Evolutionary conservation across 345 rosid genomes (phyloP).

Genomic region (Leavenworthia alabamica): DNA sequence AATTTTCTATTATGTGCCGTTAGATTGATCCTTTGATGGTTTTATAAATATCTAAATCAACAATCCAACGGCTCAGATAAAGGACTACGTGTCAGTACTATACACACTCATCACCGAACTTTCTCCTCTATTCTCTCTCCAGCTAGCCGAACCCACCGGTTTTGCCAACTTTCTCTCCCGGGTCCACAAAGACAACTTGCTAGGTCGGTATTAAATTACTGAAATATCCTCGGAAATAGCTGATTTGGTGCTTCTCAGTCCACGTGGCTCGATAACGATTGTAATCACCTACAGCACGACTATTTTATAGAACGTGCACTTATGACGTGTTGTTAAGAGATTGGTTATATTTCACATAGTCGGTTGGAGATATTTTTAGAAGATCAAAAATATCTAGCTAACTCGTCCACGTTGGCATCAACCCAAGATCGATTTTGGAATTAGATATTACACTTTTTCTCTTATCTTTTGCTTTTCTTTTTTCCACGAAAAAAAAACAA

Average conservation of each 20-base stretch:
- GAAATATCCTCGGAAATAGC: background rate
- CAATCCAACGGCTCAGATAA: conserved; percentile 12
- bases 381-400: conserved; percentile 69
- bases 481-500: background rate
- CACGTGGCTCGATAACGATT: background rate
- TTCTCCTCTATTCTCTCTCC: conserved; percentile 25
- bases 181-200: conserved; percentile 26
- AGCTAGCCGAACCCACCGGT: conserved; percentile 28
- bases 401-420: conserved; percentile 69
- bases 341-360: background rate
- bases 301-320: background rate
- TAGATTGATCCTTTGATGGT: conserved; percentile 38
- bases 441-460: conserved; percentile 51
- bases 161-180: conserved; percentile 8
- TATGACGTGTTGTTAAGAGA: background rate
- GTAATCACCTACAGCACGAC: background rate
- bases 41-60: conserved; percentile 24
- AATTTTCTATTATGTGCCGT: no score
- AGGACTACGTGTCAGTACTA: background rate
- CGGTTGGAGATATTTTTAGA: no score
- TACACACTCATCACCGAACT: conserved; percentile 26
- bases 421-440: conserved; percentile 48
- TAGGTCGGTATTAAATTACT: background rate
- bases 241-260: conserved; percentile 6
- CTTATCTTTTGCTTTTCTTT: conserved; percentile 12